Percentiles rank a stretch among this genome's conserved stretches.
phyloP scores from a whole-genome alignment of 495 filamentous ascomycete genomes.

The Aspergillus cavernicola region DNA sequence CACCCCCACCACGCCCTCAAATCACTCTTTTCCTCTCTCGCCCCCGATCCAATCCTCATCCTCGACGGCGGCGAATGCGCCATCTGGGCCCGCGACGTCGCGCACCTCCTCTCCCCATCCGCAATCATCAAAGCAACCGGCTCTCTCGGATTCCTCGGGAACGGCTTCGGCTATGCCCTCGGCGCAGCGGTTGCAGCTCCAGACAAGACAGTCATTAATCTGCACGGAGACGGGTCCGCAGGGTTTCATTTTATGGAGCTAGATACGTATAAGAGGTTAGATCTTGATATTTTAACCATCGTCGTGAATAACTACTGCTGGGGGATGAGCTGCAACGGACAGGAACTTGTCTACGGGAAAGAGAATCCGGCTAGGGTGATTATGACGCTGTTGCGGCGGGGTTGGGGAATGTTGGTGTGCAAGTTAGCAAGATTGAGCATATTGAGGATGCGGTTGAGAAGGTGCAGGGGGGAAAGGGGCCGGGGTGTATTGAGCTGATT shows the following conservation, averaged over 20 bases:
- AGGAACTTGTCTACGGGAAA: slow-evolving; percentile 24
- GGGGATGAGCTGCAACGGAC: slow-evolving; percentile 30
- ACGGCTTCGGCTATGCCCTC: slow-evolving; percentile 25
- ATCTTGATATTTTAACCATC: slow-evolving; percentile 24
- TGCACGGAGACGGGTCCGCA: slow-evolving; percentile 27
- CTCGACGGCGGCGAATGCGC: slow-evolving; percentile 27
- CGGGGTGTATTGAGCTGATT: slow-evolving; percentile 23
- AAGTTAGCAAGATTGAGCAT: slow-evolving; percentile 9
- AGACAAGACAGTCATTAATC: slow-evolving; percentile 18
- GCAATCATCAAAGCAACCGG: slow-evolving; percentile 22
- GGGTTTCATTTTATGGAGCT: slow-evolving; percentile 31
- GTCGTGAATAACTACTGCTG: slow-evolving; percentile 28
- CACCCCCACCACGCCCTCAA: slow-evolving; percentile 29
- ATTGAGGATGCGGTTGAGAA: slow-evolving; percentile 15
- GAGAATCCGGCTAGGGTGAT: slow-evolving; percentile 16
- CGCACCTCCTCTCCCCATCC: slow-evolving; percentile 10
- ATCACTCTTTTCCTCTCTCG: slow-evolving; percentile 19
- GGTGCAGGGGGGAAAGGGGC: slow-evolving; percentile 13
- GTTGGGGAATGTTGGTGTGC: slow-evolving; percentile 20
- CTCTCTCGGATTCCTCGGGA: slow-evolving; percentile 24
- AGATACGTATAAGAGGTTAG: slow-evolving; percentile 25
- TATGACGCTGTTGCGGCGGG: slow-evolving; percentile 23
- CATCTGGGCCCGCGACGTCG: slow-evolving; percentile 19
- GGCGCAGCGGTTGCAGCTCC: slow-evolving; percentile 26
- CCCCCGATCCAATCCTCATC: slow-evolving; percentile 23